Conservation (phyloP, 306 rosid genomes). For the Hylodesmum podocarpum region DNA sequence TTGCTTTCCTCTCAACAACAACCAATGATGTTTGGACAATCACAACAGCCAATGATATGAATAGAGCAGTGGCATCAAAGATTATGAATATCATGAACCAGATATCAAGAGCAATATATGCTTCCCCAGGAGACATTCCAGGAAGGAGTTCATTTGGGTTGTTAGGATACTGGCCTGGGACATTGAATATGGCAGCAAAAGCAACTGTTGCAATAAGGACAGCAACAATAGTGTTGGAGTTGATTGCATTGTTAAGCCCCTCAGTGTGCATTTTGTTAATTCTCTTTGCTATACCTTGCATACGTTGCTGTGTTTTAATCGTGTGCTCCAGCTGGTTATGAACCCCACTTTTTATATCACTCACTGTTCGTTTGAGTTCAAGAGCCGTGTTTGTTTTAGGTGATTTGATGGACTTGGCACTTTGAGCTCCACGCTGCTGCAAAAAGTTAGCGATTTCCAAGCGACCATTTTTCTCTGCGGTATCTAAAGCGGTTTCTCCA, state of each 20-base stretch:
- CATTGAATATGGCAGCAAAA: constrained; percentile 74
- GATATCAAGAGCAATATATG: constrained; percentile 42
- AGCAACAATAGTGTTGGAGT: constrained; percentile 74
- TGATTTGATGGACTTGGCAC: constrained; percentile 58
- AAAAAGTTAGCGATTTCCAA: constrained; percentile 43
- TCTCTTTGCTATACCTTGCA: constrained; percentile 66
- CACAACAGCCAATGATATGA: constrained; percentile 85
- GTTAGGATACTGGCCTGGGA: constrained; percentile 67
- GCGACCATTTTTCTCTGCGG: constrained; percentile 56
- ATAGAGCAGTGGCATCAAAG: constrained; percentile 74
- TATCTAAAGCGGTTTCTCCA: constrained; percentile 72
- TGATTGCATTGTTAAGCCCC: constrained; percentile 84
- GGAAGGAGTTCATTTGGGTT: background rate
- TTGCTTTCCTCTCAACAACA: constrained; percentile 61
- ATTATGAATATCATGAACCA: constrained; percentile 56
- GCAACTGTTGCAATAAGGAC: constrained; percentile 83
- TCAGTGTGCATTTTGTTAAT: constrained; percentile 73
- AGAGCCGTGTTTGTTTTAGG: constrained; percentile 43
- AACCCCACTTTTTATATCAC: constrained; percentile 72
- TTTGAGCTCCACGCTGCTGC: constrained; percentile 52
- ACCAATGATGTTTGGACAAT: constrained; percentile 81
- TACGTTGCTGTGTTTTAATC: constrained; percentile 55
- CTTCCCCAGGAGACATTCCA: constrained; percentile 56
- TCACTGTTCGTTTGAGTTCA: constrained; percentile 73
- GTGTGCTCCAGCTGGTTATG: constrained; percentile 86